Percentiles rank a stretch among this genome's conserved stretches.
Conservation (phyloP, 2,329 filamentous ascomycete genomes). For the Elsinoe perseae region DNA sequence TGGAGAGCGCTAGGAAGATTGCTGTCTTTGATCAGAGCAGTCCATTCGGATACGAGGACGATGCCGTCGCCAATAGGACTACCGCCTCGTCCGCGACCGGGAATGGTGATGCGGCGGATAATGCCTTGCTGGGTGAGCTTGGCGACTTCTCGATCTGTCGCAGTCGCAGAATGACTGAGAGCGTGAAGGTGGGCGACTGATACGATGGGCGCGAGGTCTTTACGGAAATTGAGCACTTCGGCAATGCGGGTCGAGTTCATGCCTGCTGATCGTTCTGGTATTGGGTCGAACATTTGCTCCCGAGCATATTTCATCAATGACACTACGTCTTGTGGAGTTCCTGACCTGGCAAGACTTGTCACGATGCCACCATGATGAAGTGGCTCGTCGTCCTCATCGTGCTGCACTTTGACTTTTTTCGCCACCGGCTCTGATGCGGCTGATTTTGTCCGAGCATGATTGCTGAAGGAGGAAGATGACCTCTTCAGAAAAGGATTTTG, state of each 20-base stretch:
- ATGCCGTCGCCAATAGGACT: slow-evolving; percentile 56
- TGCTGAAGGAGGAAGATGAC: slow-evolving; percentile 29
- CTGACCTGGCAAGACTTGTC: slow-evolving; percentile 49
- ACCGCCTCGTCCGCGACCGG: slow-evolving; percentile 51
- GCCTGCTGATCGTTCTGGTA: slow-evolving; percentile 52
- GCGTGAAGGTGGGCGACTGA: slow-evolving; percentile 60
- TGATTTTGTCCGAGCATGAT: slow-evolving; percentile 31
- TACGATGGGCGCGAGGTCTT: slow-evolving; percentile 54
- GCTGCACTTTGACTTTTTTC: slow-evolving; percentile 14
- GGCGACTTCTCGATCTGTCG: slow-evolving; percentile 59
- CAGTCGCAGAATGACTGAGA: slow-evolving; percentile 54
- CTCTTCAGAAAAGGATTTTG: slow-evolving; percentile 19
- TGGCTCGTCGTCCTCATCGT: slow-evolving; percentile 32
- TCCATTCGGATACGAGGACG: slow-evolving; percentile 51
- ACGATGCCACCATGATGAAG: slow-evolving; percentile 56
- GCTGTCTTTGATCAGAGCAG: slow-evolving; percentile 29
- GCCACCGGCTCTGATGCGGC: slow-evolving; percentile 18
- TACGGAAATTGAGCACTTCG: slow-evolving; percentile 55
- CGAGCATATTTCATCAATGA: slow-evolving; percentile 51
- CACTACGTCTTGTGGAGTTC: slow-evolving; percentile 51
- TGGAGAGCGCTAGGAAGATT: slow-evolving; percentile 35
- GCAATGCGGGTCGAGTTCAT: slow-evolving; percentile 58
- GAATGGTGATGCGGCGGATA: slow-evolving; percentile 56
- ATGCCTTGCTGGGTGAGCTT: slow-evolving; percentile 51
- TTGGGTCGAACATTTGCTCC: slow-evolving; percentile 54